Evolutionary conservation across 2,329 filamentous ascomycete species (phyloP).

Genomic region (Venturiaceae sp.): DNA sequence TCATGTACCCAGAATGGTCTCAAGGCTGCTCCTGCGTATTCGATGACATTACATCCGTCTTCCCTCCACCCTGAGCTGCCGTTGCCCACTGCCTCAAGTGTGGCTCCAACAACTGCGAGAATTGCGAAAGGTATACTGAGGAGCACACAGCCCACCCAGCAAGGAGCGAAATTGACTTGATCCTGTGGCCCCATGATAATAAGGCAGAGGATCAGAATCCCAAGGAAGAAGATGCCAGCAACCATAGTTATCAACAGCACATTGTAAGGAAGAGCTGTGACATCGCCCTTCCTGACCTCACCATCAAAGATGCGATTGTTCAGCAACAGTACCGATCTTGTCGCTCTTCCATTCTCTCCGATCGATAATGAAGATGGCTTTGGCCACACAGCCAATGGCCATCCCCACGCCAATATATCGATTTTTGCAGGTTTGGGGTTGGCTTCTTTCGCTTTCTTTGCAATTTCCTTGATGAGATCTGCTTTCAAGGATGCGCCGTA

Average conservation of each 20-base stretch:
- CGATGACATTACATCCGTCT: background rate
- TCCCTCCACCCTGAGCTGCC: background rate
- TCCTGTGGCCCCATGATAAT: background rate
- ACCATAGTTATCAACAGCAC: background rate
- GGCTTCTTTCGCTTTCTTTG: background rate
- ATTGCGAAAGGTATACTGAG: background rate
- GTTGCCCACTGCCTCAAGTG: background rate
- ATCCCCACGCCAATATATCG: background rate
- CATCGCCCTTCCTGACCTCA: background rate
- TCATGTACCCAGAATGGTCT: background rate
- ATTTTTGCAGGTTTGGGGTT: background rate
- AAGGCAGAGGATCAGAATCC: background rate
- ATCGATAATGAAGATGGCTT: background rate
- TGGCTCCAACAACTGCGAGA: background rate
- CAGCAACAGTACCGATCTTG: background rate
- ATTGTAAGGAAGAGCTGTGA: background rate
- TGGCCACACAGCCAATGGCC: background rate
- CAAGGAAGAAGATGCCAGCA: background rate
- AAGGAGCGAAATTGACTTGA: background rate
- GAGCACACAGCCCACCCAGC: background rate
- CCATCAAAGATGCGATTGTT: background rate
- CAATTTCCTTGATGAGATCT: background rate
- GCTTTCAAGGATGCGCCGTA: background rate
- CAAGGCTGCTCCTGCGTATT: background rate
- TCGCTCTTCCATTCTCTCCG: background rate